These are phyloP conservation scores for Myriangium duriaei DNA, from an alignment of 2,329 filamentous ascomycete species.

Conservation along the genomic window DNA sequence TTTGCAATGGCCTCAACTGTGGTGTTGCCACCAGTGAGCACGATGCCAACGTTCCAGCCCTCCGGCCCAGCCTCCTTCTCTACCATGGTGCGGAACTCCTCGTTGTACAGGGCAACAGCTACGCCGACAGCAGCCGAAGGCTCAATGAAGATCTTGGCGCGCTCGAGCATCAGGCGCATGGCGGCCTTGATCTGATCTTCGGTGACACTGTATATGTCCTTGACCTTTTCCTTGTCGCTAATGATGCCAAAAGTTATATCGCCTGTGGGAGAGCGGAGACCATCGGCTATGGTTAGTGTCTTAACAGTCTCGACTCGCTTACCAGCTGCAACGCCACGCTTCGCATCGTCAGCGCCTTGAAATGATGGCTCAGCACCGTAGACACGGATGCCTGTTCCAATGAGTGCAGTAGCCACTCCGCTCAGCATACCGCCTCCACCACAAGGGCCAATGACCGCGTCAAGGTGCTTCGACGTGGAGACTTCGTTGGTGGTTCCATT, in stretches of 20 bases:
- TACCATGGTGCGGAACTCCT: slow-evolving; percentile 63
- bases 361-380: slow-evolving; percentile 80
- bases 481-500: slow-evolving; percentile 6
- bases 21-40: slow-evolving; percentile 53
- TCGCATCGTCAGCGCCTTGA: slow-evolving; percentile 72
- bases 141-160: slow-evolving; percentile 84
- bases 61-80: slow-evolving; percentile 56
- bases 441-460: slow-evolving; percentile 61
- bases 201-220: slow-evolving; percentile 57
- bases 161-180: slow-evolving; percentile 66
- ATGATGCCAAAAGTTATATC: slow-evolving; percentile 65
- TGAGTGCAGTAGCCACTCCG: slow-evolving; percentile 65
- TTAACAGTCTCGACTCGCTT: slow-evolving; percentile 55
- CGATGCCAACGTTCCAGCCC: slow-evolving; percentile 59
- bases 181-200: slow-evolving; percentile 73
- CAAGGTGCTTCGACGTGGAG: slow-evolving; percentile 19
- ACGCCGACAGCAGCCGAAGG: slow-evolving; percentile 75
- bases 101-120: slow-evolving; percentile 71
- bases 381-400: slow-evolving; percentile 58
- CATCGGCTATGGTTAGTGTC: slow-evolving; percentile 76
- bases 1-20: slow-evolving; percentile 48
- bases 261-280: slow-evolving; percentile 73
- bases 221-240: slow-evolving; percentile 55
- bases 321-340: slow-evolving; percentile 54
- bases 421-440: slow-evolving; percentile 82